Conservation (phyloP, 208 protist genomes). For the Trypanosoma theileri region DNA sequence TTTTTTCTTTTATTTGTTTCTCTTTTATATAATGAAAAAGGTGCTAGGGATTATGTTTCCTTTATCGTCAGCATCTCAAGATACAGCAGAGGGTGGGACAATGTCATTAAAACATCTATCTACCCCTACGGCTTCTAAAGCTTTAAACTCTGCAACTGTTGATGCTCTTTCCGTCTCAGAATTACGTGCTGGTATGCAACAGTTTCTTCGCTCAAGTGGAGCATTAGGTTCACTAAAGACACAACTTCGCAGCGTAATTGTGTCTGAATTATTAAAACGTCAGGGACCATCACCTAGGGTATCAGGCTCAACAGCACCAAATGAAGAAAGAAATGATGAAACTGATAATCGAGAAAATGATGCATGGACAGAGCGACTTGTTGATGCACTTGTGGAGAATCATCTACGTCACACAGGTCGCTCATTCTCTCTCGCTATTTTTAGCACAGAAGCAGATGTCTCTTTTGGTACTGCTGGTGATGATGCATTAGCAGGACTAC, state of each 20-base stretch:
- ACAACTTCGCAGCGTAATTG: conserved; percentile 77
- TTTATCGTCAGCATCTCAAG: conserved; percentile 7
- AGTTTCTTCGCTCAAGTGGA: conserved; percentile 70
- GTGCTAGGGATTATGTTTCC: not conserved
- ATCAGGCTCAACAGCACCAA: not conserved
- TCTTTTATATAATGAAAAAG: not conserved
- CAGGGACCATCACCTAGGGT: conserved; percentile 18
- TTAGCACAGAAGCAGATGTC: conserved; percentile 74
- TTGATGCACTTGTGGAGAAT: conserved; percentile 78
- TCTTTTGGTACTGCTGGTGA: conserved; percentile 22
- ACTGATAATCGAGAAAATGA: conserved; percentile 19
- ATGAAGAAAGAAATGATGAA: not conserved
- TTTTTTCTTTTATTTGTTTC: conserved; percentile 21
- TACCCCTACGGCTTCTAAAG: not conserved
- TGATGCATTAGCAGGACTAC: conserved; percentile 33
- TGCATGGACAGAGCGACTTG: conserved; percentile 52
- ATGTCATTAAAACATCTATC: not conserved
- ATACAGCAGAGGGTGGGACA: not conserved
- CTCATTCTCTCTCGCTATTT: conserved; percentile 77
- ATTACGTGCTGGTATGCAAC: conserved; percentile 73
- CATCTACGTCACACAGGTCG: conserved; percentile 77
- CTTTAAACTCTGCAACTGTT: not conserved
- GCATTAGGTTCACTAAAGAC: conserved; percentile 79
- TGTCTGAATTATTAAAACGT: conserved; percentile 66
- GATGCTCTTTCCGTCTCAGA: conserved; percentile 46